Evolutionary conservation across 371 early-diverging fungal genomes (phyloP).

Genomic region (Gilbertella persicaria): DNA sequence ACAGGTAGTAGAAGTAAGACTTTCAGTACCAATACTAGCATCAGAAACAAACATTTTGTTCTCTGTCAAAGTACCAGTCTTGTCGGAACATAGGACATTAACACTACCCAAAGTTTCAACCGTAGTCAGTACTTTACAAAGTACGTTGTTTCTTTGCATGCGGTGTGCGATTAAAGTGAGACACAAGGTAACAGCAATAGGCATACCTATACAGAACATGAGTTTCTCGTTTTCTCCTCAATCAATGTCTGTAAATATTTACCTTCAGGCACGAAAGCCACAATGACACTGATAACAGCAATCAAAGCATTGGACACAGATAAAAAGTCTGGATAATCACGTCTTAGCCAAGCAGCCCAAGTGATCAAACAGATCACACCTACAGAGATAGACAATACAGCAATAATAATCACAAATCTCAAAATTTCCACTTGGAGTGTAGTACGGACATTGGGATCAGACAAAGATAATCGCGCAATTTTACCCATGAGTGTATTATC

Average conservation of each 20-base stretch:
- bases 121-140: constrained; percentile 64
- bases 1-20: constrained; percentile 30
- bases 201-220: constrained; percentile 29
- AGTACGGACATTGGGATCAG: constrained; percentile 45
- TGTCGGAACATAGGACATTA: constrained; percentile 68
- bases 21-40: constrained; percentile 43
- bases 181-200: constrained; percentile 57
- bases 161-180: constrained; percentile 57
- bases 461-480: constrained; percentile 60
- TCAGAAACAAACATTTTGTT: constrained; percentile 64
- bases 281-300: constrained; percentile 73
- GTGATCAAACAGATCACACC: constrained; percentile 35
- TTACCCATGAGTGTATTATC: constrained; percentile 72
- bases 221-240: background rate
- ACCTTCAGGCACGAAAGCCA: constrained; percentile 71
- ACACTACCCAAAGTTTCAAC: constrained; percentile 75
- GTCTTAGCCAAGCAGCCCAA: constrained; percentile 43
- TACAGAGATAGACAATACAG: constrained; percentile 56
- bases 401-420: constrained; percentile 69
- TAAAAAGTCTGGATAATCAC: constrained; percentile 53
- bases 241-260: background rate
- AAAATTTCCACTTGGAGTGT: constrained; percentile 70
- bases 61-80: constrained; percentile 74
- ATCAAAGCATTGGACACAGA: constrained; percentile 59
- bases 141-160: constrained; percentile 55